These are phyloP conservation scores for Coemansia sp. DNA, from an alignment of 192 early-diverging fungal species.

Conservation along the genomic window DNA sequence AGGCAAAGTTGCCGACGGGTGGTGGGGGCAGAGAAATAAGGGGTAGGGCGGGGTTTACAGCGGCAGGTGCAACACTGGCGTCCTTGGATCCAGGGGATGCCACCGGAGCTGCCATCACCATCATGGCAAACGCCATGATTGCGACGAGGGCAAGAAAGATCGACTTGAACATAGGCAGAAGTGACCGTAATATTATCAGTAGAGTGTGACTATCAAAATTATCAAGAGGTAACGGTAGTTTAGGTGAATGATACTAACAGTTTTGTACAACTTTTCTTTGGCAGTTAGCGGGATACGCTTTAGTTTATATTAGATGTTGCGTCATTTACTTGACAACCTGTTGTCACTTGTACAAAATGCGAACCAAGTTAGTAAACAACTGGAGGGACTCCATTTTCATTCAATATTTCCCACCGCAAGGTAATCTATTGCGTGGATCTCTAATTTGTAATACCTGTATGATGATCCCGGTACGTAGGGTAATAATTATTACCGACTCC, in stretches of 20 bases:
- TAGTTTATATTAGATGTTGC: not conserved
- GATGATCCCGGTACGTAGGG: not conserved
- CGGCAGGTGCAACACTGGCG: not conserved
- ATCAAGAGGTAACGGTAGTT: not conserved
- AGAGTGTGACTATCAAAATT: not conserved
- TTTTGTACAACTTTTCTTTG: not conserved
- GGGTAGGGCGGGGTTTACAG: not conserved
- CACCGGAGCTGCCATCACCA: constrained; percentile 42
- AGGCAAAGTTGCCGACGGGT: constrained; percentile 6
- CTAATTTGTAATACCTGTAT: not conserved
- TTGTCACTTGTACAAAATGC: not conserved
- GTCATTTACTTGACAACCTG: not conserved
- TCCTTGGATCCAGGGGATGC: constrained; percentile 9
- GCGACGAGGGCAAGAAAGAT: constrained; percentile 39
- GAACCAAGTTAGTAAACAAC: not conserved
- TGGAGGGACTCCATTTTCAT: not conserved
- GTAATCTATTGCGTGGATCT: not conserved
- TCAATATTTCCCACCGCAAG: not conserved
- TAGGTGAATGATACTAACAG: not conserved
- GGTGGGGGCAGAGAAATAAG: constrained; percentile 1
- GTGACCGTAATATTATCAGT: not conserved
- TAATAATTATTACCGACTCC: not conserved
- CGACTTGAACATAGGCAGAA: constrained; percentile 33
- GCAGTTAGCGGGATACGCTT: not conserved
- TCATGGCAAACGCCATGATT: constrained; percentile 42